Evolutionary conservation across 2,329 filamentous ascomycete genomes (phyloP).

Genomic region (Penicillium sclerotiorum): DNA sequence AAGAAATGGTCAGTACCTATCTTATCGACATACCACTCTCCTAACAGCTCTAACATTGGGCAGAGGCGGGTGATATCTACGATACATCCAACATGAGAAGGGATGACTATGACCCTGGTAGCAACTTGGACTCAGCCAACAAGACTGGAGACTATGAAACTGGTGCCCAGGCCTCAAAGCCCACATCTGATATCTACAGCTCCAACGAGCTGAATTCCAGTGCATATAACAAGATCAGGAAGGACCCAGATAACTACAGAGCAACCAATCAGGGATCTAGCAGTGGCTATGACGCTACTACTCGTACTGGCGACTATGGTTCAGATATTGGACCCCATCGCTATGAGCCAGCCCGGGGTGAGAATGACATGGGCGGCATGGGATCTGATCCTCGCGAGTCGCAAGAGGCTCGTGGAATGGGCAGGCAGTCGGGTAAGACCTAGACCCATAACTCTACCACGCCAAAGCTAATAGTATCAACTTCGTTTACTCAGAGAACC

Average conservation of each 20-base stretch:
- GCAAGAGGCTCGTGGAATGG: too few species aligned
- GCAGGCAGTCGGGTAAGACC: neutral
- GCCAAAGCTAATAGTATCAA: too few species aligned
- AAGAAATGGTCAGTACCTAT: neutral
- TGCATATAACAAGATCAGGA: too few species aligned
- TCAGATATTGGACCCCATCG: too few species aligned
- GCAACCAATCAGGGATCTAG: neutral
- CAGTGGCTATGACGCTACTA: too few species aligned
- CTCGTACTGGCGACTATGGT: too few species aligned
- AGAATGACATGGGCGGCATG: too few species aligned
- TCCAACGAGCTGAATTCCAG: neutral
- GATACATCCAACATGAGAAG: conserved; percentile 1
- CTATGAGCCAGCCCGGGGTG: too few species aligned
- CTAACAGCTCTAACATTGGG: neutral
- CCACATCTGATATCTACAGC: neutral
- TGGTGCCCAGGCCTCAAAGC: neutral
- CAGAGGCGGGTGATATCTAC: conserved; percentile 1
- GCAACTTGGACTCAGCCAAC: neutral
- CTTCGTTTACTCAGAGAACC: neutral
- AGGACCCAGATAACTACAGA: neutral
- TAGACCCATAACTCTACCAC: too few species aligned
- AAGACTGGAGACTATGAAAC: neutral
- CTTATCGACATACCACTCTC: neutral
- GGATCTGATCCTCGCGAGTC: too few species aligned
- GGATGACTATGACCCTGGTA: conserved; percentile 1